phyloP scores from a whole-genome alignment of 805 yeast genomes.

The Saccharomycopsis capsularis region DNA sequence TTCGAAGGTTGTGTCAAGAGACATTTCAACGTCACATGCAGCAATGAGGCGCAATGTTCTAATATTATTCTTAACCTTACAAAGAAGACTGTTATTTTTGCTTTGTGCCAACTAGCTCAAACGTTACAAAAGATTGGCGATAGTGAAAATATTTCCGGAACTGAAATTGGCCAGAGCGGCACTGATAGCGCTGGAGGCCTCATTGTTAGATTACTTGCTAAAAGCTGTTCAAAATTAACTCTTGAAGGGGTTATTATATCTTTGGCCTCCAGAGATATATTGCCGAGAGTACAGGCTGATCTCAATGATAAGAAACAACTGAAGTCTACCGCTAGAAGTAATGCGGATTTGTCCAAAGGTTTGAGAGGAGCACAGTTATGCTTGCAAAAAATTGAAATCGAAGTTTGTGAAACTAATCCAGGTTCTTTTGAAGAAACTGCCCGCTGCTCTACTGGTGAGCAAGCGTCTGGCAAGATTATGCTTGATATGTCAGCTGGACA shows the following conservation, averaged over 20 bases:
- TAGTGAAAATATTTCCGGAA: no score
- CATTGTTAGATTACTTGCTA: neutral
- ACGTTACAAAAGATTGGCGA: neutral
- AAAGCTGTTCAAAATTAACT: neutral
- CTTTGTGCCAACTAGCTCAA: slow-evolving; percentile 3
- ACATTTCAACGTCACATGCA: neutral
- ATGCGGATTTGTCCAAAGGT: slow-evolving; percentile 5
- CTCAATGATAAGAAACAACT: no score
- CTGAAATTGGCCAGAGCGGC: no score
- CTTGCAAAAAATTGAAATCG: no score
- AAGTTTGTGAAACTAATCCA: no score
- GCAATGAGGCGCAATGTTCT: neutral
- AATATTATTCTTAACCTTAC: slow-evolving; percentile 11
- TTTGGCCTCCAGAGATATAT: slow-evolving; percentile 14
- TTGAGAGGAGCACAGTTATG: slow-evolving; percentile 15
- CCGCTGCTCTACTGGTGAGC: no score
- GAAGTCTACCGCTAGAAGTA: neutral
- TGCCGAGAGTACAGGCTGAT: slow-evolving; percentile 1
- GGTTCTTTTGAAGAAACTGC: no score
- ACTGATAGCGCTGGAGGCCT: no score
- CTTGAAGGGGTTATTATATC: slow-evolving; percentile 15
- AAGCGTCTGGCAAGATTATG: no score
- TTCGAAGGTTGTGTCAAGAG: neutral
- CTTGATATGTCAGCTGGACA: no score
- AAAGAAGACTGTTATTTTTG: slow-evolving; percentile 13